Percentiles rank a stretch among this genome's conserved stretches.
These are phyloP conservation scores for Chaetothyriales sp. DNA, from an alignment of 2,329 filamentous ascomycete genomes.

Conservation along the genomic window DNA sequence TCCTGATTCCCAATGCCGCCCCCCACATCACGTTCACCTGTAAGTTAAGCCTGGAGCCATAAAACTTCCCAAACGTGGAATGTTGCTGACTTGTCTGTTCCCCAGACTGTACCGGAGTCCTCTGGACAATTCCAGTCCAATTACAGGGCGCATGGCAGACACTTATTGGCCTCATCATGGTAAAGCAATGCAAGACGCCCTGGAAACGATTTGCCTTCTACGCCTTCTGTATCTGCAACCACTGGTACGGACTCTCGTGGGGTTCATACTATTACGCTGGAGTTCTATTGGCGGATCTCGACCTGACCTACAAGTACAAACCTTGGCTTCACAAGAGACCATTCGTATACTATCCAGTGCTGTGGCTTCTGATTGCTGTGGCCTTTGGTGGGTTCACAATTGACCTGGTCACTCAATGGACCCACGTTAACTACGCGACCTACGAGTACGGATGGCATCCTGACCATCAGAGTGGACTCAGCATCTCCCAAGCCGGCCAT, in stretches of 20 bases:
- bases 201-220: slow-evolving; percentile 37
- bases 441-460: slow-evolving; percentile 34
- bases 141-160: slow-evolving; percentile 36
- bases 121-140: slow-evolving; percentile 39
- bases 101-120: slow-evolving; percentile 31
- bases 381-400: slow-evolving; percentile 23
- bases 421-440: slow-evolving; percentile 15
- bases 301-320: slow-evolving; percentile 34
- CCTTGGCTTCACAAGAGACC: slow-evolving; percentile 25
- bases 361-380: slow-evolving; percentile 22
- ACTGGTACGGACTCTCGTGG: slow-evolving; percentile 37
- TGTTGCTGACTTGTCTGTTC: background rate
- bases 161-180: slow-evolving; percentile 30
- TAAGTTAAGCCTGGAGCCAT: background rate
- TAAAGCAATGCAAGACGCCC: slow-evolving; percentile 32
- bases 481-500: slow-evolving; percentile 23
- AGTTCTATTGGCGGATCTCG: slow-evolving; percentile 33
- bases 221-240: slow-evolving; percentile 28
- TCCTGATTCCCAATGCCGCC: slow-evolving; percentile 35
- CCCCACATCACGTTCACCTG: slow-evolving; percentile 36
- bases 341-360: slow-evolving; percentile 25
- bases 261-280: slow-evolving; percentile 34
- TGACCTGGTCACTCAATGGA: slow-evolving; percentile 21
- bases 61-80: background rate
- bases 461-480: slow-evolving; percentile 26